These are phyloP conservation scores for Paramecium primaurelia DNA, from an alignment of 73 alveolate species.

Conservation along the genomic window DNA sequence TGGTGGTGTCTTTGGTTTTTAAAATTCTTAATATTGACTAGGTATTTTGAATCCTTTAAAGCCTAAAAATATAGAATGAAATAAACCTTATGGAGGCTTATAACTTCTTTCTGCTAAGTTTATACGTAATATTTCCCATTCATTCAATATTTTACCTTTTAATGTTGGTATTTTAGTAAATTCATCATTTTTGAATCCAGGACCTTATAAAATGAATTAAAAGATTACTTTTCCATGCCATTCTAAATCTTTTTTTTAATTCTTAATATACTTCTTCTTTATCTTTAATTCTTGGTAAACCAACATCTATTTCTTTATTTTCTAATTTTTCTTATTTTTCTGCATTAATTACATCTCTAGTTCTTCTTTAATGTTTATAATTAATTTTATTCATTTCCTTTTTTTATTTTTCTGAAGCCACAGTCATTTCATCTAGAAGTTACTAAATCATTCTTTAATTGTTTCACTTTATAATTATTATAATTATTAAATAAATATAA, in stretches of 20 bases:
- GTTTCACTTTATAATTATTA: not conserved
- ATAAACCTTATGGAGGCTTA: constrained; percentile 11
- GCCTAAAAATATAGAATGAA: not conserved
- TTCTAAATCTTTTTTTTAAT: constrained; percentile 31
- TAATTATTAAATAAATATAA: not conserved
- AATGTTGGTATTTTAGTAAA: constrained; percentile 39
- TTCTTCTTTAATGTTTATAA: constrained; percentile 11
- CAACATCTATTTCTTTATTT: constrained; percentile 35
- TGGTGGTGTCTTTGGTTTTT: constrained; percentile 42
- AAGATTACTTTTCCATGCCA: constrained; percentile 47
- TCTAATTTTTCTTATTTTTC: constrained; percentile 38
- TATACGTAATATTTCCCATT: constrained; percentile 33
- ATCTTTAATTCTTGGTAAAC: constrained; percentile 15
- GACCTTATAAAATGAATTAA: not conserved
- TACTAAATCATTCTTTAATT: not conserved
- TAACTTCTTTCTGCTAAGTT: constrained; percentile 47
- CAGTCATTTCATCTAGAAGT: constrained; percentile 1
- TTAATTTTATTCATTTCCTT: constrained; percentile 19
- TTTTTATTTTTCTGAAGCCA: not conserved
- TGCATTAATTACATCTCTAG: constrained; percentile 25
- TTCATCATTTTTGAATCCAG: constrained; percentile 49
- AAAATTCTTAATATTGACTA: constrained; percentile 9
- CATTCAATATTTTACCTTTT: constrained; percentile 28
- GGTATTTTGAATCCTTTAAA: constrained; percentile 49
- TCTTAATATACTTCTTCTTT: constrained; percentile 37